Evolutionary conservation across 2,329 filamentous ascomycete genomes (phyloP), one percentile per base, ranked within the genome.

Genomic region (Talaromyces islandicus): DNA sequence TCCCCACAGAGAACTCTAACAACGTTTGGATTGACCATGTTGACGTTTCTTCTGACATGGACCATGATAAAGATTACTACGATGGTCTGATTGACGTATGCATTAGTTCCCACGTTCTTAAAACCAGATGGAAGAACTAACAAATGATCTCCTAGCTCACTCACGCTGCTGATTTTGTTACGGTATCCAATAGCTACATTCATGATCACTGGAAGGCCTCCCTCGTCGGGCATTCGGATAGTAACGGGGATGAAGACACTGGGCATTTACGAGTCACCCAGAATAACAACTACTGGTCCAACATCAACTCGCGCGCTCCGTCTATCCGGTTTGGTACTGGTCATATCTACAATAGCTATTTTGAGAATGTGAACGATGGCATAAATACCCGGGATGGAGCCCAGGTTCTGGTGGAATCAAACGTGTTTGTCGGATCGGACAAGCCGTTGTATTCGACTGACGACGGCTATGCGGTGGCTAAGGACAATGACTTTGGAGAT

Each of bases 201-300:
- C 82, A 84, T 71, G 81, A 84, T 73, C 83, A 86, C 80, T 87
- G 78, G 77, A 87, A 87, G 72, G 82, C 79, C n/a, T 83, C 80
- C 0, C 77, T 87, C 9, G 76, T 86, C 59, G 43, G 43, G 9
- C 43, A 46, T 46, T 46, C 43, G n/a, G 43, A 46, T 24, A 24
- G 10, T 12, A 46, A 46, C 12, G 43, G 43, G n/a, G 43, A 46
- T 24, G 43, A 46, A 46, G 43, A 46, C 21, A 46, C 43, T 7
- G 43, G 43, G 6, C 43, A 46, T 46, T 24, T 46, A 9, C 43
- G 21, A 21, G 43, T 46, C 9, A 46, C 43, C 9, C 43, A 46
- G 11, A 46, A 46, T 24, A 46, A 46, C 43, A 46, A 46, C 19
- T 46, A 46, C 43, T 46, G 43, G 43, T 46, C 19, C 19, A 46